Base-by-base conservation (phyloP, 169 alveolate genomes). In the Plasmodium cynomolgi region DNA sequence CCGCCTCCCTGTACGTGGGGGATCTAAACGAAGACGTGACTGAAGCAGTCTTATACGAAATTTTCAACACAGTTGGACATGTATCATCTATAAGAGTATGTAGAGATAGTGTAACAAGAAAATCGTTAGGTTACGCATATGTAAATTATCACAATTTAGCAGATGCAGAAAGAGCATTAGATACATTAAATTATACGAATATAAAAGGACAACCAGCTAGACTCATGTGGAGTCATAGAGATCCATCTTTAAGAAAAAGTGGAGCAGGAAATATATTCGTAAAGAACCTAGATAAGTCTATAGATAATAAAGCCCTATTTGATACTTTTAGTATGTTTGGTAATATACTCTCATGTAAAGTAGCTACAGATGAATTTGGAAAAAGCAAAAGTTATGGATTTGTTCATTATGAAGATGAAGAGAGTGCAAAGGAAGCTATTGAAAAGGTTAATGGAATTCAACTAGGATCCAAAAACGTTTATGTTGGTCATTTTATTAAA, bases 201-300 rank as follows among this genome's bases (percentile, higher is more conserved):
- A 98, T 98, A 90, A 96, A 97, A 95, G 99, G 99, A 13, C 98
- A 97, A 73, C 99, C 99, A 68, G 97, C 98, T 92, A 97, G 99
- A 73, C 97, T 98, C 74, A 98, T 98, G 99, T 98, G 99, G 99
- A 96, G 98, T 95, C 97, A 97, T 73, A 94, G 98, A 54, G 99
- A 98, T 96, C 99, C 99, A 13, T 96, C 98, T 11, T 94, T 98
- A 81, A 97, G 99, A 75, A 98, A 98, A 96, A 97, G 98, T 83
- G 99, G 99, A 41, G 98, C 98, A 20, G 99, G 99, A 2, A 98
- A 98, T 93, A 97, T 99, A 4, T 99, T 98, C 91, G 99, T 99
- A 75, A 98, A 98, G 96, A 98, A 98, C 90, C 96, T 99, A 73
- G 99, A 98, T 96, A 96, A 97, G 83, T 93, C 97, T 77, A 97